Base-by-base conservation (phyloP, 1,284 basidiomycete genomes). In the Exobasidium rhododendri region DNA sequence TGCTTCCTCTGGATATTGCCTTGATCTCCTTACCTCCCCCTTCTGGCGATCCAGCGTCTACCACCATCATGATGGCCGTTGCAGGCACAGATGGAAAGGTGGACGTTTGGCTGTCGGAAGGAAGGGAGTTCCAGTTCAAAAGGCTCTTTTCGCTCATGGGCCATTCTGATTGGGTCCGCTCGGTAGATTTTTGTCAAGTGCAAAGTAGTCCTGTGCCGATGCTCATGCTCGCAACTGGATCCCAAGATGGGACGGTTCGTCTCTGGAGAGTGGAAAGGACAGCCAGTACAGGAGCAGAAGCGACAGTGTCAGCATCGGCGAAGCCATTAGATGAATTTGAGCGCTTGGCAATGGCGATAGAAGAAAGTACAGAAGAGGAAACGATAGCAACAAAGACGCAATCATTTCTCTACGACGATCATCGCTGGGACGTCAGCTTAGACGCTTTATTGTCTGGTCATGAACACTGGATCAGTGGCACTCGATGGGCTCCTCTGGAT, bases 151-250 rank as follows among this genome's bases (percentile, higher is more conserved):
- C 59, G 4, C 59, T 79, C 11, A 67, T 70, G 20, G 77, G 77
- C 1, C 77, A 79, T 64, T 72, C 75, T 45, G 77, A 79, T 58
- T 79, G 77, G 77, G 68, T 78, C 30, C 70, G 75, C 17, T 75
- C 76, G 11, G 49, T 79, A 5, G 77, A 78, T 52, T 69, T 74
- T 30, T 66, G 47, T 50, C 47, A 28, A 26, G 14, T 28, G 63
- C 56, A 61, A 56, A 22, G 66, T 66, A 51, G 50, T 14, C 24
- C 55, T 35, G 62, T 58, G 46, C 20, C 14, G 40, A 5, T 30
- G 56, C 17, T 76, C 24, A 65, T 73, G 64, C 65, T 79, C 0
- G 77, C 76, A 4, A 72, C 70, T 30, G 74, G 63, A 26, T 67
- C 73, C 13, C 77, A 79, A 58, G 77, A 79, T 56, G 58, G 64